phyloP scores from a whole-genome alignment of 805 yeast species.

The Metschnikowia bowlesiae region DNA sequence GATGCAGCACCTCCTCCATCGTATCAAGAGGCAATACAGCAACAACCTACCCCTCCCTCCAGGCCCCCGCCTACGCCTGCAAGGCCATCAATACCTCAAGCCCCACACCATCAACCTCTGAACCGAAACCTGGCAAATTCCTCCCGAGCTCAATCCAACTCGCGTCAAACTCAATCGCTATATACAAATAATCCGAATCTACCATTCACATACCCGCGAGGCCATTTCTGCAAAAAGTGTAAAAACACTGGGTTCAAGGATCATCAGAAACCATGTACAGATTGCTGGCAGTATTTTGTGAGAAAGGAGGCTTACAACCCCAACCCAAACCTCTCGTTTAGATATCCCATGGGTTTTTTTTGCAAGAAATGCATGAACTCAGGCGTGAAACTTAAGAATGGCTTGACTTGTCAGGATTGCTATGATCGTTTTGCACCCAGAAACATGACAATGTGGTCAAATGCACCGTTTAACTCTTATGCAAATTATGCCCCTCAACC shows the following conservation, averaged over 20 bases:
- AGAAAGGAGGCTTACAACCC: constrained; percentile 39
- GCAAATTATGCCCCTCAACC: constrained; percentile 2
- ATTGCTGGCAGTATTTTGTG: constrained; percentile 29
- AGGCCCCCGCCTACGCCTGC: constrained; percentile 10
- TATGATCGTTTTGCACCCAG: constrained; percentile 59
- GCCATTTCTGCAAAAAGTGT: constrained; percentile 30
- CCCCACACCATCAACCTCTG: background rate
- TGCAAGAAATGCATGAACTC: constrained; percentile 74
- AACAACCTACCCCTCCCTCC: constrained; percentile 8
- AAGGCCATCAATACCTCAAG: constrained; percentile 2
- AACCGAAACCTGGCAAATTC: background rate
- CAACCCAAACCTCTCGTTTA: constrained; percentile 54
- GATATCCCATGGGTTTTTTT: constrained; percentile 55
- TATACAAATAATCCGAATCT: constrained; percentile 19
- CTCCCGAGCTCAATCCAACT: background rate
- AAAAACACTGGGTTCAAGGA: constrained; percentile 32
- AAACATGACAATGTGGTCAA: constrained; percentile 14
- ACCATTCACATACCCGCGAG: constrained; percentile 30
- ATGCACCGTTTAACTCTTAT: background rate
- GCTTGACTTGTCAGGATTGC: constrained; percentile 65
- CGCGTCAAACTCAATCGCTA: constrained; percentile 7
- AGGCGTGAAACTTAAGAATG: constrained; percentile 59
- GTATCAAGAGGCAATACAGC: constrained; percentile 42
- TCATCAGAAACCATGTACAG: constrained; percentile 21
- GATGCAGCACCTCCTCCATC: constrained; percentile 31